These are phyloP conservation scores for Naganishia vaughanmartiniae DNA, from an alignment of 768 basidiomycete species.

Conservation along the genomic window DNA sequence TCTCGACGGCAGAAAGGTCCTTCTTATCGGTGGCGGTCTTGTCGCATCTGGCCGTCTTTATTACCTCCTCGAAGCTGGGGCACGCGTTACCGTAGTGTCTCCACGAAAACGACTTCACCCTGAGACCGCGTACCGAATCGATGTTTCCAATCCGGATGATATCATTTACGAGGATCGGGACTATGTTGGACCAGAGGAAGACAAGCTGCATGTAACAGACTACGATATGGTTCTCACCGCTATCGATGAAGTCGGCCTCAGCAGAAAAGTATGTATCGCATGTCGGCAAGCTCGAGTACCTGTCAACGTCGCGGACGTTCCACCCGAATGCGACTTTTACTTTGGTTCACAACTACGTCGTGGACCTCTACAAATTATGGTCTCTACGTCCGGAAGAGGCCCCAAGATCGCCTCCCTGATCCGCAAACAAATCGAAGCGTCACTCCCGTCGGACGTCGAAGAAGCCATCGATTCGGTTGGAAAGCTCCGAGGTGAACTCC, in stretches of 20 bases:
- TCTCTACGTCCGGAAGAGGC: conserved; percentile 90
- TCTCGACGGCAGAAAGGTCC: conserved; percentile 74
- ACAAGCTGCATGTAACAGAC: conserved; percentile 63
- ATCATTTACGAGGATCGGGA: conserved; percentile 71
- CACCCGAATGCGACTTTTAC: conserved; percentile 94
- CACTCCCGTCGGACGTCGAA: conserved; percentile 69
- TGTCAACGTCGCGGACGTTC: conserved; percentile 95
- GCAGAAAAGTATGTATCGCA: conserved; percentile 67
- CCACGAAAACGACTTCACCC: conserved; percentile 66
- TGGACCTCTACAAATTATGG: conserved; percentile 90
- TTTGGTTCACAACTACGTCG: conserved; percentile 90
- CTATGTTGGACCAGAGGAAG: conserved; percentile 56
- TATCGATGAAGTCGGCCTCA: conserved; percentile 75
- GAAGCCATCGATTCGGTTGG: conserved; percentile 78
- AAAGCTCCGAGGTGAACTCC: conserved; percentile 65
- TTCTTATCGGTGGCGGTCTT: conserved; percentile 90
- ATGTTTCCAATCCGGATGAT: conserved; percentile 56
- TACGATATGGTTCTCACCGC: conserved; percentile 87
- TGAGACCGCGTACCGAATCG: conserved; percentile 51
- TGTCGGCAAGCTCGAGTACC: conserved; percentile 71
- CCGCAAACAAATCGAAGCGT: conserved; percentile 63
- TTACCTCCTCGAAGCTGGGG: conserved; percentile 77
- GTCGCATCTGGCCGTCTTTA: conserved; percentile 85
- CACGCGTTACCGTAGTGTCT: conserved; percentile 71
- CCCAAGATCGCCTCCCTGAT: conserved; percentile 87